phyloP scores from a whole-genome alignment of 495 filamentous ascomycete species.

The Xylaria curta region DNA sequence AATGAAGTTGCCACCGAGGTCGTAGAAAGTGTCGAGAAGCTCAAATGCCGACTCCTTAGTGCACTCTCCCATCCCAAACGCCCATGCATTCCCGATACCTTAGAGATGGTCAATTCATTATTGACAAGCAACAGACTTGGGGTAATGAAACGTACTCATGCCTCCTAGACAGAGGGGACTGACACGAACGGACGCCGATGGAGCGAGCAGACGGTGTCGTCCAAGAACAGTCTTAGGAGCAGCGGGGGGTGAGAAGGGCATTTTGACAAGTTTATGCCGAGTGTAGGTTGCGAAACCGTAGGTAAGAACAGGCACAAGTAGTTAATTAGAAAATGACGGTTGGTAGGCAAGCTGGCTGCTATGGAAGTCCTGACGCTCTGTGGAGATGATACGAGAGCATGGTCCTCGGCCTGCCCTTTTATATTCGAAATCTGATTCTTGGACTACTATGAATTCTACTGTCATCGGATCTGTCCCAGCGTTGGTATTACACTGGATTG shows the following conservation, averaged over 20 bases:
- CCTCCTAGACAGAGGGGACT: slow-evolving; percentile 60
- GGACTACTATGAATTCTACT: background rate
- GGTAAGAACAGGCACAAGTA: background rate
- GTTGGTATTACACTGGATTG: slow-evolving; percentile 23
- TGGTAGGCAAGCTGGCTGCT: too few species aligned
- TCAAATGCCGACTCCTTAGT: slow-evolving; percentile 60
- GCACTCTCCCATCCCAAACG: slow-evolving; percentile 52
- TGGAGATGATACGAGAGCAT: too few species aligned
- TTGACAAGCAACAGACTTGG: background rate
- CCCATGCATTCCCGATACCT: slow-evolving; percentile 57
- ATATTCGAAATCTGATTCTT: background rate
- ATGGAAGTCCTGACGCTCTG: background rate
- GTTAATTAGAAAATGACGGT: background rate
- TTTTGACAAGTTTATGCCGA: slow-evolving; percentile 41
- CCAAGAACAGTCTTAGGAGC: slow-evolving; percentile 30
- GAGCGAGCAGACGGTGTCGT: slow-evolving; percentile 56
- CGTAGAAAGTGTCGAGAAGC: slow-evolving; percentile 62
- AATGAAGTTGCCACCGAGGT: slow-evolving; percentile 69
- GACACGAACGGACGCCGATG: slow-evolving; percentile 58
- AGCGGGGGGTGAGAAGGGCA: slow-evolving; percentile 2
- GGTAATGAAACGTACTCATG: slow-evolving; percentile 41
- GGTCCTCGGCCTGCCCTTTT: background rate
- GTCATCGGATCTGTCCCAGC: too few species aligned
- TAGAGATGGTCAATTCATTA: background rate
- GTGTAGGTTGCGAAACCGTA: background rate